Evolutionary conservation across 257 asterid genomes (phyloP).

Genomic region (Solanum rostratum): DNA sequence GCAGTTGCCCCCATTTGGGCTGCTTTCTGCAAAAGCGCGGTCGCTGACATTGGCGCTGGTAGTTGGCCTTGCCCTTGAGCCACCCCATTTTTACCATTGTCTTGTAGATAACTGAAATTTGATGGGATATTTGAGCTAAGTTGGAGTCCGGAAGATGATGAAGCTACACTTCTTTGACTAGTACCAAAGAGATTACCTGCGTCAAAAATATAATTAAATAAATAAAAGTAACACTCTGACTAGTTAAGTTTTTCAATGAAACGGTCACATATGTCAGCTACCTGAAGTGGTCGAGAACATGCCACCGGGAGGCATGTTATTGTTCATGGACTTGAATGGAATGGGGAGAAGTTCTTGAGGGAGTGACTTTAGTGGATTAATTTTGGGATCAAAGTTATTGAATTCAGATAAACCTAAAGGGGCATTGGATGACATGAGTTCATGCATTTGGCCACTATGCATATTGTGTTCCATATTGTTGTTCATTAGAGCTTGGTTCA

Average conservation of each 20-base stretch:
- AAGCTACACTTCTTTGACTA: constrained; percentile 42
- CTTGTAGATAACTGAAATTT: constrained; percentile 38
- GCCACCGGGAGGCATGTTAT: constrained; percentile 27
- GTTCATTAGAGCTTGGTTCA: constrained; percentile 41
- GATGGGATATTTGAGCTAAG: constrained; percentile 53
- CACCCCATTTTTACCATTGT: constrained; percentile 12
- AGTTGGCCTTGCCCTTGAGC: constrained; percentile 15
- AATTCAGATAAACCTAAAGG: constrained; percentile 41
- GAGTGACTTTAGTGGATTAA: constrained; percentile 37
- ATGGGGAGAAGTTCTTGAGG: constrained; percentile 50
- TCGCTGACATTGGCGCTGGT: constrained; percentile 68
- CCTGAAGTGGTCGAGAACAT: constrained; percentile 49
- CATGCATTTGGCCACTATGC: constrained; percentile 34
- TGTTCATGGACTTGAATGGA: constrained; percentile 76
- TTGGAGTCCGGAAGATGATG: constrained; percentile 66
- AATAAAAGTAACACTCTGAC: background rate
- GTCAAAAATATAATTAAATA: background rate
- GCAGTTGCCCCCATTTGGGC: constrained; percentile 86
- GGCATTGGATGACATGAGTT: constrained; percentile 34
- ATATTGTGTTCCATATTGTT: constrained; percentile 19
- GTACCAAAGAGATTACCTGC: constrained; percentile 42
- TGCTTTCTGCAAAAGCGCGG: constrained; percentile 71
- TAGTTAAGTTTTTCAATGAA: background rate
- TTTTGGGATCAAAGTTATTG: constrained; percentile 27
- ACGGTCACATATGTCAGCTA: background rate